phyloP scores from a whole-genome alignment of 352 stramenopile genomes.

The Phytophthora fragariaefolia region DNA sequence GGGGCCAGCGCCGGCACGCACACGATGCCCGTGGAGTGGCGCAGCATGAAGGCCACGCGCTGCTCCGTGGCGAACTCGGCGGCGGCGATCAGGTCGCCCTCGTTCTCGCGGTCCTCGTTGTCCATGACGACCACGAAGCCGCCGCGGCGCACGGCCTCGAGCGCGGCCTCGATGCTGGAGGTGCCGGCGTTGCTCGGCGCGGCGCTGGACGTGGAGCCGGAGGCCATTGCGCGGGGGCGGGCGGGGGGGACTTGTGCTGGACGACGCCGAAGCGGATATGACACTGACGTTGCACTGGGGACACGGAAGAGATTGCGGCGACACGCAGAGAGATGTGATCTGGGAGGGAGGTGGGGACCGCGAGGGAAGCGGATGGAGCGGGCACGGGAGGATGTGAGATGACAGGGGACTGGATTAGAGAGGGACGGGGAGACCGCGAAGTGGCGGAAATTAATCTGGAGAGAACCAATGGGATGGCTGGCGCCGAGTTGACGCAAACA shows the following conservation, averaged over 20 bases:
- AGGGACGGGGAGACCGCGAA: neutral
- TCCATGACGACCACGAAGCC: slow-evolving; percentile 92
- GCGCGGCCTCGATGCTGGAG: slow-evolving; percentile 68
- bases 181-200: slow-evolving; percentile 43
- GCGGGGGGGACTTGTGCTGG: slow-evolving; percentile 2
- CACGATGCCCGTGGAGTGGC: slow-evolving; percentile 97
- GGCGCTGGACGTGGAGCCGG: slow-evolving; percentile 6
- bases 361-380: too few species aligned
- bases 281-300: slow-evolving; percentile 10
- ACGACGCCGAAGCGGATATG: slow-evolving; percentile 4
- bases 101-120: slow-evolving; percentile 98
- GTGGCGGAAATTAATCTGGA: neutral
- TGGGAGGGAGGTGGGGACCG: neutral
- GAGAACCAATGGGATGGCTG: slow-evolving; percentile 22
- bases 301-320: slow-evolving; percentile 11
- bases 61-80: slow-evolving; percentile 94
- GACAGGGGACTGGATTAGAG: too few species aligned
- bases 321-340: neutral
- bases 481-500: slow-evolving; percentile 33
- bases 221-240: slow-evolving; percentile 15
- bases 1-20: slow-evolving; percentile 94
- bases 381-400: too few species aligned
- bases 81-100: slow-evolving; percentile 98
- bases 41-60: slow-evolving; percentile 96
- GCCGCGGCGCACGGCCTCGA: slow-evolving; percentile 69